Evolutionary conservation across 345 rosid genomes (phyloP).

Genomic region (Acer negundo): DNA sequence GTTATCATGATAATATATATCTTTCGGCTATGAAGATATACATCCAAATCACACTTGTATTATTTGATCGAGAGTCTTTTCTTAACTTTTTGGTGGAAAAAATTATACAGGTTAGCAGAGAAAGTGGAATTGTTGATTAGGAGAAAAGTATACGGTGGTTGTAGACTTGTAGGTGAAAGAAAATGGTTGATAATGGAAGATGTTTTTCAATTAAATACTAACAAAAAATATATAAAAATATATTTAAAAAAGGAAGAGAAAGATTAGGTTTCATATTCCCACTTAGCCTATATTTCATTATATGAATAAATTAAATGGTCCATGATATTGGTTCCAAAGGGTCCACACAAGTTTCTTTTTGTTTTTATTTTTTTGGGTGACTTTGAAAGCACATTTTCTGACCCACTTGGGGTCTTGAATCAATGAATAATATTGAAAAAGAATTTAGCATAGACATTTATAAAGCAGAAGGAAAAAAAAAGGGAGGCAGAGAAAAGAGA

Average conservation of each 20-base stretch:
- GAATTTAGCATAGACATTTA: neutral
- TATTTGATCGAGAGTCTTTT: no score
- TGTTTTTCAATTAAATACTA: neutral
- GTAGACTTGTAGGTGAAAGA: neutral
- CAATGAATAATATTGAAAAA: neutral
- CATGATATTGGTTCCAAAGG: constrained; percentile 13
- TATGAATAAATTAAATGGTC: constrained; percentile 2
- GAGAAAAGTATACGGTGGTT: neutral
- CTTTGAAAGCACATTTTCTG: constrained; percentile 2
- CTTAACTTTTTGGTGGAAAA: no score
- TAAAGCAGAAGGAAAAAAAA: neutral
- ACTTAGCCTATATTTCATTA: neutral
- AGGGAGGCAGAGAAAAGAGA: constrained; percentile 6
- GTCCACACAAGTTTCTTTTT: neutral
- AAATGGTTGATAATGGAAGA: neutral
- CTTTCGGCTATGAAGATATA: no score
- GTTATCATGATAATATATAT: no score
- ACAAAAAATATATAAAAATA: no score
- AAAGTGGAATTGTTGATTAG: neutral
- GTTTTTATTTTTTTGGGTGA: neutral
- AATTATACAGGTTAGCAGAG: neutral
- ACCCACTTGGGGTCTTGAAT: constrained; percentile 3
- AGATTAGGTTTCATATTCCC: constrained; percentile 11
- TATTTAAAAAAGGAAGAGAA: neutral
- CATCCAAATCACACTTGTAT: no score